Conservation (phyloP, 352 stramenopile genomes). For the Pythium apleroticum region DNA sequence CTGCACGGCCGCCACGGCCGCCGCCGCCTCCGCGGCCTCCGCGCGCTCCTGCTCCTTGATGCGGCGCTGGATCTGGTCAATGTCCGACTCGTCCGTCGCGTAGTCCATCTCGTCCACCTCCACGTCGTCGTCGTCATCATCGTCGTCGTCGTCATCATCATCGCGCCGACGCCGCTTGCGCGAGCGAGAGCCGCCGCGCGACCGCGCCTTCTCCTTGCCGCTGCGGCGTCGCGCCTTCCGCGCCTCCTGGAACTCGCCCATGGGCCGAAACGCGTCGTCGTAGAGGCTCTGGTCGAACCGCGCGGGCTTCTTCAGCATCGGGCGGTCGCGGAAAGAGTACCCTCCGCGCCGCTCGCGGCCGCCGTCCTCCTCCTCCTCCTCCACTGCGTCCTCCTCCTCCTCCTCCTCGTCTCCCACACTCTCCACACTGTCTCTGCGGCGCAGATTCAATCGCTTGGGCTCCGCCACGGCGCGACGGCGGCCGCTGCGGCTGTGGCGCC, state of each 20-base stretch:
- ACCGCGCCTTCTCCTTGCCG: conserved; percentile 19
- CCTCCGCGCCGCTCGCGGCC: background rate
- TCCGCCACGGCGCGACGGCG: background rate
- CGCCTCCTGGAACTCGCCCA: conserved; percentile 25
- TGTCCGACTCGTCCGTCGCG: conserved; percentile 46
- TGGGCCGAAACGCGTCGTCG: conserved; percentile 63
- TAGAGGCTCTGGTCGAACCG: conserved; percentile 67
- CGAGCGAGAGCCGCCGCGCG: conserved; percentile 1
- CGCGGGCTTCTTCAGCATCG: conserved; percentile 41
- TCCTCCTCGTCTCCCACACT: conserved; percentile 2
- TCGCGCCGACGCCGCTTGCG: conserved; percentile 20
- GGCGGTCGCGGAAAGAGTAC: conserved; percentile 49
- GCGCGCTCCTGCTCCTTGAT: conserved; percentile 50
- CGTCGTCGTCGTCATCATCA: conserved; percentile 31
- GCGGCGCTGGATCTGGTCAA: conserved; percentile 54
- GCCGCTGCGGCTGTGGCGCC: conserved; percentile 4
- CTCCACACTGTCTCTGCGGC: conserved; percentile 14
- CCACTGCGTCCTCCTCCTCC: conserved; percentile 8
- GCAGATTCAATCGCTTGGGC: conserved; percentile 5
- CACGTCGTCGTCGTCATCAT: conserved; percentile 31
- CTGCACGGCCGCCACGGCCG: conserved; percentile 21
- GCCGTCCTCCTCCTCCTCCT: conserved; percentile 12
- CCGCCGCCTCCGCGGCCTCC: conserved; percentile 29
- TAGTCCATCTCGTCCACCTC: conserved; percentile 32
- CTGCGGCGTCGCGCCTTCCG: conserved; percentile 24